Conservation (phyloP, 768 basidiomycete genomes). For the Mycena capillaripes region DNA sequence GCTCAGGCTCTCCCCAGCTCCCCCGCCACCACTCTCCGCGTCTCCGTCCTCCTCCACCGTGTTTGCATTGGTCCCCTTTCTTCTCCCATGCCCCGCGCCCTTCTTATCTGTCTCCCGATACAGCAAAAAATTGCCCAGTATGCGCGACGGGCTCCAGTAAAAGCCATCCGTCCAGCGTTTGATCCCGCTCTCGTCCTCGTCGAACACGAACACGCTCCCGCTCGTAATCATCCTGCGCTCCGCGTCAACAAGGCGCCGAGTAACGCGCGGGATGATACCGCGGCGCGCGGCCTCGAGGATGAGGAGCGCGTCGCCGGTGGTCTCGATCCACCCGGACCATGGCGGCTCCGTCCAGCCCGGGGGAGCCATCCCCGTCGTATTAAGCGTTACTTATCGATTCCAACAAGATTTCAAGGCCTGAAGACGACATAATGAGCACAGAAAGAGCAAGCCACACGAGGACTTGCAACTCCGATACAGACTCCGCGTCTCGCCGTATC, state of each 20-base stretch:
- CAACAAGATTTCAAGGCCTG: no score
- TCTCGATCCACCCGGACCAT: constrained; percentile 95
- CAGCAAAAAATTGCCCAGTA: constrained; percentile 94
- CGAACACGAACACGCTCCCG: constrained; percentile 96
- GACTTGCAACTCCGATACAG: not conserved
- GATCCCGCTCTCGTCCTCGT: constrained; percentile 97
- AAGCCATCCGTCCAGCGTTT: constrained; percentile 99
- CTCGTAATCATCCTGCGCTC: constrained; percentile 95
- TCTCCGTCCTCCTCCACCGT: constrained; percentile 49
- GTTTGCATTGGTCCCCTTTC: constrained; percentile 46
- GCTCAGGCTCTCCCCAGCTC: constrained; percentile 66
- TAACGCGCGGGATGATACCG: constrained; percentile 92
- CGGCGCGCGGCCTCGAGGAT: constrained; percentile 94
- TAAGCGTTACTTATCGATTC: no score
- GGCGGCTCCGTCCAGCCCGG: constrained; percentile 57
- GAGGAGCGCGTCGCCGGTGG: constrained; percentile 95
- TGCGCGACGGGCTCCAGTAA: constrained; percentile 94
- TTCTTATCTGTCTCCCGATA: constrained; percentile 95
- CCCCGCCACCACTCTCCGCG: constrained; percentile 40
- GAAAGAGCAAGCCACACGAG: not conserved
- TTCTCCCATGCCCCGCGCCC: constrained; percentile 69
- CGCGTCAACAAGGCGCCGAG: constrained; percentile 90
- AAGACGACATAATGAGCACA: not conserved
- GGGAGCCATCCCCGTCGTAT: constrained; percentile 2
- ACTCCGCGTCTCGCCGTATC: not conserved